phyloP scores from a whole-genome alignment of 345 rosid species.

The Eucalyptus rudis region DNA sequence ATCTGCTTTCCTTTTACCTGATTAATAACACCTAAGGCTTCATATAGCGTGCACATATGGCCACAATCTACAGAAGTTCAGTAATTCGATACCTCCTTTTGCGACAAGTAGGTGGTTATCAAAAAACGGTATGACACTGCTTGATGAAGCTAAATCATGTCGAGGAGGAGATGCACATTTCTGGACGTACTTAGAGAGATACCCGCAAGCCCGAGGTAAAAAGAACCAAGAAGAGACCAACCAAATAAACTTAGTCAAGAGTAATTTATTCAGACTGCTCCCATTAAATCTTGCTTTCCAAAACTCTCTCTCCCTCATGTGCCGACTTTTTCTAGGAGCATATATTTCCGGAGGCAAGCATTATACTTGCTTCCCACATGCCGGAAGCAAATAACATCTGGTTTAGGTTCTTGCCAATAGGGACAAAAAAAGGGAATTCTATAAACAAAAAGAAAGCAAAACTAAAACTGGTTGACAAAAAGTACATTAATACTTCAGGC shows the following conservation, averaged over 20 bases:
- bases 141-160: neutral
- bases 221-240: neutral
- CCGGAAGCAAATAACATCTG: neutral
- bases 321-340: neutral
- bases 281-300: neutral
- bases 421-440: neutral
- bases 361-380: neutral
- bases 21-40: neutral
- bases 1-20: neutral
- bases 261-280: neutral
- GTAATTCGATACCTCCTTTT: neutral
- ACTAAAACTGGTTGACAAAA: neutral
- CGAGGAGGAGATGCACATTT: neutral
- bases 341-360: neutral
- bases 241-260: neutral
- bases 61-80: neutral
- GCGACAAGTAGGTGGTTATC: neutral
- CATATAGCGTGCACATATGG: neutral
- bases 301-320: neutral
- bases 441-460: neutral
- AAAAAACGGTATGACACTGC: neutral
- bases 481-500: neutral
- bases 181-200: neutral
- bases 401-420: neutral
- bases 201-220: neutral